phyloP scores from a whole-genome alignment of 208 protist species.

The Paratrypanosoma confusum region DNA sequence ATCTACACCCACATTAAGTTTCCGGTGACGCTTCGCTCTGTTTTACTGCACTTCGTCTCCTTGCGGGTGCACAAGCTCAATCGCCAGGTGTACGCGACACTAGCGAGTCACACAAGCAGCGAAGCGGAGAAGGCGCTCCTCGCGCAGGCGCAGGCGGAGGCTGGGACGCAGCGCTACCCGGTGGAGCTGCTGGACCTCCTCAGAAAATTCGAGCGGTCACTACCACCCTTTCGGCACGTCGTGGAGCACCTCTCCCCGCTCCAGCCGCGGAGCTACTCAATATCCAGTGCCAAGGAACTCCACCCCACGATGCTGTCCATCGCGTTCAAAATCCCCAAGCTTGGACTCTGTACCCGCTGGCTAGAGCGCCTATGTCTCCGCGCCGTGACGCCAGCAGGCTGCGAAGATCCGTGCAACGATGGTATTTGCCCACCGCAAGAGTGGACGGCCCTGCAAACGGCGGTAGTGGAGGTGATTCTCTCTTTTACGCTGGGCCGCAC shows the following conservation, averaged over 20 bases:
- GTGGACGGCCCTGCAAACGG: not conserved
- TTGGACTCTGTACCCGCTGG: conserved; percentile 51
- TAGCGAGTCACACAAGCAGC: conserved; percentile 5
- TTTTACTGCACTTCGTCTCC: conserved; percentile 35
- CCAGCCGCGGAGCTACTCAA: conserved; percentile 86
- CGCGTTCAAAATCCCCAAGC: conserved; percentile 68
- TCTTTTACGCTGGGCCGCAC: conserved; percentile 48
- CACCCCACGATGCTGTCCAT: conserved; percentile 50
- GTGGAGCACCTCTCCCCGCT: conserved; percentile 58
- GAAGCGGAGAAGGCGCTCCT: conserved; percentile 11
- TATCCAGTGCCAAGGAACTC: conserved; percentile 48
- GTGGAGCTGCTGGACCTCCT: conserved; percentile 23
- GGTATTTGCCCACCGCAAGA: no score
- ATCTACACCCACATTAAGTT: conserved; percentile 36
- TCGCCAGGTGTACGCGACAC: conserved; percentile 13
- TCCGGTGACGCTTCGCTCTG: conserved; percentile 23
- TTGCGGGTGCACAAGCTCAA: conserved; percentile 20
- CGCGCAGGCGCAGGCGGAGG: not conserved
- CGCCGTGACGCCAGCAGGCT: conserved; percentile 2
- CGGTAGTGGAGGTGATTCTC: conserved; percentile 16
- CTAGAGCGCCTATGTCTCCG: conserved; percentile 32
- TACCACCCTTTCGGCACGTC: conserved; percentile 30
- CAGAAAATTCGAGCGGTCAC: conserved; percentile 5
- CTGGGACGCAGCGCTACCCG: not conserved
- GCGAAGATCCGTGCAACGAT: not conserved